Evolutionary conservation across 345 rosid genomes (phyloP).

Genomic region (Camelina laxa): DNA sequence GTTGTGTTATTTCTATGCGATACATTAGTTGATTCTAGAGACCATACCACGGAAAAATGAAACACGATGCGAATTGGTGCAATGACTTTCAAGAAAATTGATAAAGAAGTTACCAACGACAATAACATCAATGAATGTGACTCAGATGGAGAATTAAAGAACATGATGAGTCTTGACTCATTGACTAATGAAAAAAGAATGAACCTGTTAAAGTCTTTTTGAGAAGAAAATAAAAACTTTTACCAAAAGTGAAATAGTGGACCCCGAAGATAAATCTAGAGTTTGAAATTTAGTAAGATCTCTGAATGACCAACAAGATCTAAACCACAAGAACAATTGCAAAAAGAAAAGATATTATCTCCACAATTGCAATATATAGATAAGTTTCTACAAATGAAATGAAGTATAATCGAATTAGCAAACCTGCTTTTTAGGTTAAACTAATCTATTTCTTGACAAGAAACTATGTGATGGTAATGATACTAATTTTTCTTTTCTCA

Average conservation of each 20-base stretch:
- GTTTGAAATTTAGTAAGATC: neutral
- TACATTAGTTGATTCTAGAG: neutral
- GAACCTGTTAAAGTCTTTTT: neutral
- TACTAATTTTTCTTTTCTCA: neutral
- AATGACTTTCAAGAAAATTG: neutral
- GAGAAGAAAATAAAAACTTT: neutral
- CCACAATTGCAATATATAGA: neutral
- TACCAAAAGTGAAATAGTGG: neutral
- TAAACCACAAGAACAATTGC: neutral
- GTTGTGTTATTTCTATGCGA: neutral
- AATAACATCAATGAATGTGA: neutral
- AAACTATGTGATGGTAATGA: neutral
- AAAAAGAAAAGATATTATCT: neutral
- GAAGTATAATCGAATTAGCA: neutral
- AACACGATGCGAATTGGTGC: neutral
- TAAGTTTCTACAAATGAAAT: neutral
- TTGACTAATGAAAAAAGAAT: neutral
- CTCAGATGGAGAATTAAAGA: neutral
- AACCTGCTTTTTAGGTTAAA: neutral
- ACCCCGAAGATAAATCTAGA: neutral
- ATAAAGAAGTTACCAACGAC: neutral
- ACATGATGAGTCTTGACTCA: neutral
- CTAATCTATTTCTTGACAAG: neutral
- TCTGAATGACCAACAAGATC: neutral
- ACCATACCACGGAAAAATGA: neutral